Percentiles rank a stretch among this genome's conserved stretches.
These are phyloP conservation scores for Nemania diffusa DNA, from an alignment of 2,329 filamentous ascomycete genomes.

Conservation along the genomic window DNA sequence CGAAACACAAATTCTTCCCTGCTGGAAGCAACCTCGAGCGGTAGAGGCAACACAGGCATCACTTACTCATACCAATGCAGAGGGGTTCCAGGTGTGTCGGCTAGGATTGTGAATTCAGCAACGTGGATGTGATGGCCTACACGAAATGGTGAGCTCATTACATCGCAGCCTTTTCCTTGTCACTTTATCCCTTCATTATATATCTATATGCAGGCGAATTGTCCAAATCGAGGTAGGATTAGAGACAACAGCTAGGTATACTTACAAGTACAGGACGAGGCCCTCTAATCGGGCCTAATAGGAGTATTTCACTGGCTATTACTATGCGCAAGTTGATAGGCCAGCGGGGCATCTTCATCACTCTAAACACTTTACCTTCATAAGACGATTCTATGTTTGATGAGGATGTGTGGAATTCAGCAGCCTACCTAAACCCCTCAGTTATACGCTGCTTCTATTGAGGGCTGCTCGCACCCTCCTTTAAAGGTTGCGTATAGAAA, in stretches of 20 bases:
- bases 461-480: no score
- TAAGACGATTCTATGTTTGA: background rate
- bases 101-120: conserved; percentile 60
- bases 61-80: conserved; percentile 60
- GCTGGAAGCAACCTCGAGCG: background rate
- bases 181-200: background rate
- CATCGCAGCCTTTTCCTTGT: no score
- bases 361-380: background rate
- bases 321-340: conserved; percentile 61
- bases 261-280: conserved; percentile 50
- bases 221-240: conserved; percentile 10
- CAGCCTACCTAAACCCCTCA: no score
- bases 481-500: no score
- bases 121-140: conserved; percentile 25
- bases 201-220: background rate
- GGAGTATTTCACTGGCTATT: conserved; percentile 59
- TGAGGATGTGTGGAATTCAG: no score
- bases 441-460: no score
- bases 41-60: background rate
- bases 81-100: conserved; percentile 58
- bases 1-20: background rate
- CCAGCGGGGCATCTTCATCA: conserved; percentile 44
- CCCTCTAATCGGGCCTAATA: conserved; percentile 61
- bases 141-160: background rate
- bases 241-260: background rate